A percentile compares a stretch with the other conserved stretches of the same genome.
Evolutionary conservation across 768 basidiomycete species (phyloP).

Genomic region (Leccinum disarticulatum): DNA sequence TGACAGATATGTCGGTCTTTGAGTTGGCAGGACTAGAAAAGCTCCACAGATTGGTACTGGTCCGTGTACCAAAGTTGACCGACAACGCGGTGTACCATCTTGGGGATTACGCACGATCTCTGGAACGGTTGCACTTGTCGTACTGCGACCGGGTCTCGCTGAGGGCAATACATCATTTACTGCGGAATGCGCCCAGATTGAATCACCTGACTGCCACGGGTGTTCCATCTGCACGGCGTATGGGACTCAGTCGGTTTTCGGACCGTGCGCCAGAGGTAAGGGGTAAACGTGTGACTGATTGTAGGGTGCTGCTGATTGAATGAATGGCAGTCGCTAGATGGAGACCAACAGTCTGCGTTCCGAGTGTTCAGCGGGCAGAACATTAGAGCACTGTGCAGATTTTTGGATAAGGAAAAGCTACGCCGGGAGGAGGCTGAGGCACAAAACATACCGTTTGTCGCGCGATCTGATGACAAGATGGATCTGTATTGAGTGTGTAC

Average conservation of each 20-base stretch:
- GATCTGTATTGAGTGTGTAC: slow-evolving; percentile 50
- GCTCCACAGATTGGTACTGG: slow-evolving; percentile 75
- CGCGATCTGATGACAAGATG: slow-evolving; percentile 62
- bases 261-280: slow-evolving; percentile 64
- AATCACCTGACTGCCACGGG: slow-evolving; percentile 81
- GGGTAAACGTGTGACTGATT: background rate
- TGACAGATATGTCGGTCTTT: slow-evolving; percentile 84
- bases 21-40: slow-evolving; percentile 71
- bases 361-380: slow-evolving; percentile 79
- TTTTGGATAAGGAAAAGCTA: slow-evolving; percentile 69
- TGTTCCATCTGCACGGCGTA: slow-evolving; percentile 67
- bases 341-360: slow-evolving; percentile 67
- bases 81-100: slow-evolving; percentile 81
- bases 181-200: slow-evolving; percentile 58
- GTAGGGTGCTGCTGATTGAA: slow-evolving; percentile 9
- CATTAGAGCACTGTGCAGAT: slow-evolving; percentile 57
- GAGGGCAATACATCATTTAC: slow-evolving; percentile 67
- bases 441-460: slow-evolving; percentile 55
- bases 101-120: slow-evolving; percentile 62
- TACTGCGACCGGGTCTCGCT: slow-evolving; percentile 84
- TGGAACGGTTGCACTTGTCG: slow-evolving; percentile 84
- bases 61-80: slow-evolving; percentile 79
- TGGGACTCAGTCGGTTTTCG: slow-evolving; percentile 75
- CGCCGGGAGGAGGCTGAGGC: slow-evolving; percentile 59
- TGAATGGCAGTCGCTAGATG: slow-evolving; percentile 54